Evolutionary conservation across 495 filamentous ascomycete genomes (phyloP).

Genomic region (Collariella sp.): DNA sequence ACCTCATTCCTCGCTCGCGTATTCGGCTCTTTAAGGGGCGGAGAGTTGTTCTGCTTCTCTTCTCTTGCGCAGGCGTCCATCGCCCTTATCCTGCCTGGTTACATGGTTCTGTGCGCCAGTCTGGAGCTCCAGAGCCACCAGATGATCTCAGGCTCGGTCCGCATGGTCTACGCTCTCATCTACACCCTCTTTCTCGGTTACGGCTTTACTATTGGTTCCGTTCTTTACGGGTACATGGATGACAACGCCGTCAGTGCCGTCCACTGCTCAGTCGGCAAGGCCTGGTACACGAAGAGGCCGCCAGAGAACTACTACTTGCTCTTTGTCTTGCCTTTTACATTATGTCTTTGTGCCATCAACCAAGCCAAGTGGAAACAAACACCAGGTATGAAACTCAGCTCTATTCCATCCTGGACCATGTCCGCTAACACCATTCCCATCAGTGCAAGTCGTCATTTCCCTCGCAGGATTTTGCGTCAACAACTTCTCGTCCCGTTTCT

Average conservation of each 20-base stretch:
- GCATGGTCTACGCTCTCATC: slow-evolving; percentile 93
- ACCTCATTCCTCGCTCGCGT: slow-evolving; percentile 86
- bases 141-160: slow-evolving; percentile 83
- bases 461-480: slow-evolving; percentile 83
- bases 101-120: slow-evolving; percentile 57
- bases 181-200: slow-evolving; percentile 96
- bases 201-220: slow-evolving; percentile 89
- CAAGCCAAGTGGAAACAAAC: slow-evolving; percentile 85
- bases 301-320: slow-evolving; percentile 54
- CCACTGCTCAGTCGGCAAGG: slow-evolving; percentile 44
- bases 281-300: slow-evolving; percentile 44
- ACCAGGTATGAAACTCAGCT: slow-evolving; percentile 55
- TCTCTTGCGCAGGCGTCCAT: slow-evolving; percentile 85
- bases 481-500: slow-evolving; percentile 64
- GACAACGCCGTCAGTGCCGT: slow-evolving; percentile 62
- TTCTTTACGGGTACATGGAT: slow-evolving; percentile 79
- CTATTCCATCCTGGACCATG: not conserved
- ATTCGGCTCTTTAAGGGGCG: slow-evolving; percentile 71
- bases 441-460: slow-evolving; percentile 67
- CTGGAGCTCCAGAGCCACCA: slow-evolving; percentile 82
- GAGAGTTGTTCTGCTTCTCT: slow-evolving; percentile 80
- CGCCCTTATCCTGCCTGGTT: slow-evolving; percentile 84
- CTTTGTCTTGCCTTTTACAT: slow-evolving; percentile 74
- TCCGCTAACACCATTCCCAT: not conserved
- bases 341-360: slow-evolving; percentile 78